Evolutionary conservation across 1,284 basidiomycete species (phyloP).

Genomic region (Irpex sp.): DNA sequence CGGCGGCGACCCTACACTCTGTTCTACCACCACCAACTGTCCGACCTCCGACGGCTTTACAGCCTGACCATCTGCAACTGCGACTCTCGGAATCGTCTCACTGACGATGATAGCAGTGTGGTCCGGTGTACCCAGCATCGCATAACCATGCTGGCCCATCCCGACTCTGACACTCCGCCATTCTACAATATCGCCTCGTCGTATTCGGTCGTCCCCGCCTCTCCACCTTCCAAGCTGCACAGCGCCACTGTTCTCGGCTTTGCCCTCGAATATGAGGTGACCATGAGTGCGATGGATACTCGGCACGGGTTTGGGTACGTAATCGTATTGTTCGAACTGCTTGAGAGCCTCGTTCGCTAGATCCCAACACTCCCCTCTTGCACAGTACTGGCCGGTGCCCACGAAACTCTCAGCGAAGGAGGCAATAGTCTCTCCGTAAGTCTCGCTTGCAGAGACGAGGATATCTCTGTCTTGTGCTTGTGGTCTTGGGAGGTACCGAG

Average conservation of each 20-base stretch:
- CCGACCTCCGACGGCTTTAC: conserved; percentile 26
- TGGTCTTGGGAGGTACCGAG: conserved; percentile 38
- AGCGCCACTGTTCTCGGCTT: conserved; percentile 29
- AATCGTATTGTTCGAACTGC: conserved; percentile 37
- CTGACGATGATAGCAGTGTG: conserved; percentile 34
- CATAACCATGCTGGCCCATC: conserved; percentile 19
- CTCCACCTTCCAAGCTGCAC: conserved; percentile 43
- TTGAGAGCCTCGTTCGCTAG: conserved; percentile 49
- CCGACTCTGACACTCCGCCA: conserved; percentile 41
- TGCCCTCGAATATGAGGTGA: conserved; percentile 47
- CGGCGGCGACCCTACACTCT: conserved; percentile 29
- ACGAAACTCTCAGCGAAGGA: conserved; percentile 45
- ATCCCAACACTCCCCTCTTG: conserved; percentile 59
- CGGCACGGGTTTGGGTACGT: conserved; percentile 43
- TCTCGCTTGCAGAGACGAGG: conserved; percentile 40
- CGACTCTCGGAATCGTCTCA: conserved; percentile 24
- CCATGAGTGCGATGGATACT: conserved; percentile 52
- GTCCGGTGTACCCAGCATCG: conserved; percentile 31
- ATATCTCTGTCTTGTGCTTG: conserved; percentile 27
- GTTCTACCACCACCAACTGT: conserved; percentile 34
- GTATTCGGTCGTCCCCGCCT: conserved; percentile 47
- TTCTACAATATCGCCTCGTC: conserved; percentile 54
- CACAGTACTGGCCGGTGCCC: conserved; percentile 41
- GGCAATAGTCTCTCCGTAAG: conserved; percentile 47
- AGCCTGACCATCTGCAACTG: conserved; percentile 22